Evolutionary conservation across 202 grass and related monocot species (phyloP).

Genomic region (Bolboschoenoplectus hybrid): DNA sequence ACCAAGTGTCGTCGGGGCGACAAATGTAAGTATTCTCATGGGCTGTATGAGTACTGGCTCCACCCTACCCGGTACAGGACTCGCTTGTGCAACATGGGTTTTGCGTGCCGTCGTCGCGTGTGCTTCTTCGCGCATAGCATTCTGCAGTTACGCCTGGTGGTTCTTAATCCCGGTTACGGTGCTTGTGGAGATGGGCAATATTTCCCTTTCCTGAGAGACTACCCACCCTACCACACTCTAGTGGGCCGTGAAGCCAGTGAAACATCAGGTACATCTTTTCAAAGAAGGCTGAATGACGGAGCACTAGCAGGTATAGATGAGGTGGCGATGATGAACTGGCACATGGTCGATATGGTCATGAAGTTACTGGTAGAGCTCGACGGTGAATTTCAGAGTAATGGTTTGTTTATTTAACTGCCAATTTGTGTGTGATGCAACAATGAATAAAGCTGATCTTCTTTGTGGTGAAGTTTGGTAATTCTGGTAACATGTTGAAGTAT

Average conservation of each 20-base stretch:
- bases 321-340: background rate
- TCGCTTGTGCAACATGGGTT: slow-evolving; percentile 70
- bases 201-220: background rate
- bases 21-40: slow-evolving; percentile 60
- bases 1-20: slow-evolving; percentile 58
- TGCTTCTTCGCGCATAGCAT: slow-evolving; percentile 77
- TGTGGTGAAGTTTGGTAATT: background rate
- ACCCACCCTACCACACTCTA: background rate
- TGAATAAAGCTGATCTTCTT: background rate
- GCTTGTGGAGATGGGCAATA: background rate
- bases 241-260: background rate
- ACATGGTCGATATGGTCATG: background rate
- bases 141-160: slow-evolving; percentile 52
- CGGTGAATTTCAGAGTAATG: background rate
- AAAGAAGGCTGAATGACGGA: background rate
- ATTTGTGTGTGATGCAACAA: background rate
- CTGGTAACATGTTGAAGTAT: background rate
- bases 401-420: background rate
- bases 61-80: slow-evolving; percentile 68
- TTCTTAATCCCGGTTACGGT: background rate
- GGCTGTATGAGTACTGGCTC: slow-evolving; percentile 74
- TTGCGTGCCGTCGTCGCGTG: slow-evolving; percentile 55
- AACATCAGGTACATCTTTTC: background rate
- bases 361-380: background rate
- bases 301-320: background rate